Evolutionary conservation across 208 protist genomes (phyloP).

Genomic region (Acanthamoeba culbertsoni): DNA sequence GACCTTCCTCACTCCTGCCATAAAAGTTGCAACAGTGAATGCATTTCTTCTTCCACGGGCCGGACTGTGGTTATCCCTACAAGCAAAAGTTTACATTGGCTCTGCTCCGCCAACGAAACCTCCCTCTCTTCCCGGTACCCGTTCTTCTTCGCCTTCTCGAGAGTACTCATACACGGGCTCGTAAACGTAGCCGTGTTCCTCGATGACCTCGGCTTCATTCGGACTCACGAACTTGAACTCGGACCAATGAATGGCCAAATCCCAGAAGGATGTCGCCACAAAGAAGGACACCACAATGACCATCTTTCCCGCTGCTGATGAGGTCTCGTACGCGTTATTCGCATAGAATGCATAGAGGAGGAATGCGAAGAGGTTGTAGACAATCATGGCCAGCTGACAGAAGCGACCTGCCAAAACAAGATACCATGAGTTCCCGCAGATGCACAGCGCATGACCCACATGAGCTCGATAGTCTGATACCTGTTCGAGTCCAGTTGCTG

Average conservation of each 20-base stretch:
- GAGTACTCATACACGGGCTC: background rate
- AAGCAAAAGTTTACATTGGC: too few relatives aligned
- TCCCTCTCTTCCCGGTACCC: too few relatives aligned
- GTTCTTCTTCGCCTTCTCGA: background rate
- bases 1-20: too few relatives aligned
- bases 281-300: slow-evolving; percentile 42
- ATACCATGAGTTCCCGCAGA: background rate
- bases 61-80: too few relatives aligned
- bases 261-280: slow-evolving; percentile 33
- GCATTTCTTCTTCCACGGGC: too few relatives aligned
- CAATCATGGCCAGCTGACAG: slow-evolving; percentile 10
- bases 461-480: background rate
- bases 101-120: too few relatives aligned
- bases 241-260: slow-evolving; percentile 23
- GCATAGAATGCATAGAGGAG: slow-evolving; percentile 38
- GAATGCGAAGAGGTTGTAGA: slow-evolving; percentile 23
- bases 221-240: slow-evolving; percentile 15
- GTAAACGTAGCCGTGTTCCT: slow-evolving; percentile 26
- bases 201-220: background rate
- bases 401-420: background rate
- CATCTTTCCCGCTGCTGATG: background rate
- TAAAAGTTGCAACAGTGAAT: too few relatives aligned
- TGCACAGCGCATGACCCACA: too few relatives aligned
- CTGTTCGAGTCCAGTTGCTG: background rate
- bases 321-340: slow-evolving; percentile 34